Conservation (phyloP, 2,329 filamentous ascomycete species). For the Aureobasidium sp. region DNA sequence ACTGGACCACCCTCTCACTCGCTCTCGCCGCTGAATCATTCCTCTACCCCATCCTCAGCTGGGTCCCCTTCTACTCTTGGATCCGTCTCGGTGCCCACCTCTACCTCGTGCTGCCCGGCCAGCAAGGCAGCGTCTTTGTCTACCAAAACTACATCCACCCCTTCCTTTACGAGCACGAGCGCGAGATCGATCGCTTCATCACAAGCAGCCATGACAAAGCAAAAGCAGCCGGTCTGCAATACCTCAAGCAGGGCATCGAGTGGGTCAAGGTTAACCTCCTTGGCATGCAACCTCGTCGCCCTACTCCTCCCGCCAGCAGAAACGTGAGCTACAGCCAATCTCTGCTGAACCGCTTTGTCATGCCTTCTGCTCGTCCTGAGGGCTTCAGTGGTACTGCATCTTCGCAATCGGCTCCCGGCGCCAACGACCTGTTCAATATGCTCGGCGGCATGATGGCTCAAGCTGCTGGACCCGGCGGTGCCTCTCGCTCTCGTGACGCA, state of each 20-base stretch:
- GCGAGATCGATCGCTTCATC: constrained; percentile 84
- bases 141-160: constrained; percentile 83
- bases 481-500: constrained; percentile 26
- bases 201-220: constrained; percentile 69
- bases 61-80: constrained; percentile 93
- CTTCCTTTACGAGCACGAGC: constrained; percentile 78
- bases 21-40: constrained; percentile 77
- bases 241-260: constrained; percentile 37
- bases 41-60: constrained; percentile 76
- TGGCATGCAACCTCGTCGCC: constrained; percentile 58
- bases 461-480: constrained; percentile 27
- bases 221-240: constrained; percentile 63
- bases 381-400: constrained; percentile 32
- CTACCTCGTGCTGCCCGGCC: constrained; percentile 94
- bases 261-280: constrained; percentile 65
- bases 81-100: constrained; percentile 78
- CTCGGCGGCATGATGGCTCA: constrained; percentile 64
- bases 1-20: constrained; percentile 89
- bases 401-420: constrained; percentile 13
- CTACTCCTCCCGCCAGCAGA: constrained; percentile 35
- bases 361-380: constrained; percentile 58
- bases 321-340: constrained; percentile 63
- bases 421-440: constrained; percentile 65
- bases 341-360: constrained; percentile 76
- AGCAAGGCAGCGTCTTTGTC: constrained; percentile 80